Evolutionary conservation across 805 yeast species (phyloP), one percentile per base, ranked within the genome.

Genomic region (Yamadazyma tumulicola): DNA sequence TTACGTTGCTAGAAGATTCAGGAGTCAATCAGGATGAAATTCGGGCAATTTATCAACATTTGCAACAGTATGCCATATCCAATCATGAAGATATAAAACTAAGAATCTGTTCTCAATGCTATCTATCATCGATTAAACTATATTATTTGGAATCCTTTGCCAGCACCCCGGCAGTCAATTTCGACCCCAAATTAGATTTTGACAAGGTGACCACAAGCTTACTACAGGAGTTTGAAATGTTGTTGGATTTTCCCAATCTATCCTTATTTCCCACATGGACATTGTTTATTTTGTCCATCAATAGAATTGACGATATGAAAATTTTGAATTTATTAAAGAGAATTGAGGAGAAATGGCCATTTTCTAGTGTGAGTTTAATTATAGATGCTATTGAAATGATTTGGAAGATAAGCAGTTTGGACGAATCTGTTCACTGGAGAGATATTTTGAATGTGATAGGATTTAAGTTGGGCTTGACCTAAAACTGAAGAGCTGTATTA

Each of bases 191-290:
- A 8, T 20, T 11, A 20, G 28, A 8, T n/a, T 9, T n/a, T 25
- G 12, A 25, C 12, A 21, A 21, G n/a, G n/a, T 9, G 9, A n/a
- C n/a, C 23, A 21, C n/a, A 13, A 24, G 14, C n/a, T 24, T 24
- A 16, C n/a, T 8, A 7, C 11, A 12, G 14, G 14, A 11, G 8
- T 24, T 24, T 12, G 14, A 7, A 11, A 33, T 9, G 42, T 44
- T 24, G 26, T 26, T 16, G 16, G 30, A 14, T 10, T 42, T 31
- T 25, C 6, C 7, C 9, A 26, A 24, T 15, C 12, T 33, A 15
- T 15, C 36, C 21, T 33, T 55, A 10, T 57, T 51, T 20, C 65
- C 65, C 5, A 45, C 45, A 8, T 59, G 65, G 65, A 35, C 59
- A n/a, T 25, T 59, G 9, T 38, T 58, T 9, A 47, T 58, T 2